Percentiles rank a stretch among this genome's conserved stretches.
phyloP scores from a whole-genome alignment of 1,284 basidiomycete species.

The Taiwanofungus camphoratus region DNA sequence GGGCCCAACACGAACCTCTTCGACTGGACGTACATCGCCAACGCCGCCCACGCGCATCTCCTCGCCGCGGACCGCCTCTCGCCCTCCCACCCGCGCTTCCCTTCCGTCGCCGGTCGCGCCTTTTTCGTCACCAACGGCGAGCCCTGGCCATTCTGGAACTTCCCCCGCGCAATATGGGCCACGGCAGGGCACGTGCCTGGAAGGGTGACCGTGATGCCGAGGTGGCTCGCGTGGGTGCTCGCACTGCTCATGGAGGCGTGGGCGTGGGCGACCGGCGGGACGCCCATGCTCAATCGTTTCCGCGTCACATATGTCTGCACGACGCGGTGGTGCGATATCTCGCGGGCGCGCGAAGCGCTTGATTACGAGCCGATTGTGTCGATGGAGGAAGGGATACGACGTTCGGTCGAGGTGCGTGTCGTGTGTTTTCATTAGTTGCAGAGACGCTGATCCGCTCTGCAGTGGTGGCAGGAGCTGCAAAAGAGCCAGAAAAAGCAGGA shows the following conservation, averaged over 20 bases:
- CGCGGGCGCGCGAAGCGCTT: constrained; percentile 6
- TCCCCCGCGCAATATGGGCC: constrained; percentile 11
- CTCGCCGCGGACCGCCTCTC: constrained; percentile 51
- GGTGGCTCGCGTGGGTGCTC: constrained; percentile 3
- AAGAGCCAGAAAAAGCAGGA: too few relatives aligned
- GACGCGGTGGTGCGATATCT: constrained; percentile 9
- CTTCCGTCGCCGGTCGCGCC: constrained; percentile 47
- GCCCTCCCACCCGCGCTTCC: constrained; percentile 14
- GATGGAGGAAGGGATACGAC: constrained; percentile 5
- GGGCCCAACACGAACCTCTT: constrained; percentile 60
- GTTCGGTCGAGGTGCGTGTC: constrained; percentile 6
- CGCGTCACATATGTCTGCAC: constrained; percentile 5
- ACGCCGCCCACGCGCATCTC: constrained; percentile 64
- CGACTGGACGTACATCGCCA: constrained; percentile 68
- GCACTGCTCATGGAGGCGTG: constrained; percentile 5
- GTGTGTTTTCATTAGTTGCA: too few relatives aligned
- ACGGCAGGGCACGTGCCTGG: constrained; percentile 8
- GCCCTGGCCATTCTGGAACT: constrained; percentile 54
- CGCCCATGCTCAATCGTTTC: constrained; percentile 5
- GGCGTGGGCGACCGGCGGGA: constrained; percentile 2
- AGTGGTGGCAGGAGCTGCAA: too few relatives aligned
- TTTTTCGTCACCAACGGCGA: constrained; percentile 69
- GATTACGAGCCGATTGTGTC: constrained; percentile 5
- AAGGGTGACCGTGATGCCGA: constrained; percentile 8
- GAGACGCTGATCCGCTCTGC: too few relatives aligned